These are phyloP conservation scores for Solanum arcanum DNA, from an alignment of 257 asterid genomes.

Conservation along the genomic window DNA sequence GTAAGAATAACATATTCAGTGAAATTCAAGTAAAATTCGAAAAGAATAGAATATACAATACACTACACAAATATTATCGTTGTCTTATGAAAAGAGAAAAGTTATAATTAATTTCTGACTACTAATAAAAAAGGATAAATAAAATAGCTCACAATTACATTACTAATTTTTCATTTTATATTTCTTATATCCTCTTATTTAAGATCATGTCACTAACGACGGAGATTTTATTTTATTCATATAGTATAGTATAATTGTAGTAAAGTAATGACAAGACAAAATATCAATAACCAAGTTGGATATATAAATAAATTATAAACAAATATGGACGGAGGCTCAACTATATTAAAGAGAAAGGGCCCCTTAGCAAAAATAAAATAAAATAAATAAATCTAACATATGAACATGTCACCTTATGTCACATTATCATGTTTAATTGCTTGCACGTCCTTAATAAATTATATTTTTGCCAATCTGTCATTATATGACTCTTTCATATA, in stretches of 20 bases:
- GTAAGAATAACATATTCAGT: too few relatives aligned
- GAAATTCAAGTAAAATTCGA: too few relatives aligned
- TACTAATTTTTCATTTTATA: too few relatives aligned
- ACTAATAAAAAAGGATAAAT: too few relatives aligned
- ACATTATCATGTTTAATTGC: slow-evolving; percentile 35
- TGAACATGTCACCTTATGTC: slow-evolving; percentile 12
- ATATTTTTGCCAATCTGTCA: slow-evolving; percentile 57
- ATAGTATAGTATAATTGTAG: not conserved
- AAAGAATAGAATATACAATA: too few relatives aligned
- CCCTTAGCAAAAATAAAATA: slow-evolving; percentile 5
- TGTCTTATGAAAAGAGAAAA: too few relatives aligned
- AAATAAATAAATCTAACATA: not conserved
- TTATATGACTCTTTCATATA: slow-evolving; percentile 17
- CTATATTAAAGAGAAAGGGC: slow-evolving; percentile 3
- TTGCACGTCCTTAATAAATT: slow-evolving; percentile 66
- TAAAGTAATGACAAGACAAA: slow-evolving; percentile 7
- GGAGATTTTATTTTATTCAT: too few relatives aligned
- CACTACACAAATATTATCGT: too few relatives aligned
- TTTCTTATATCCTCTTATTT: too few relatives aligned
- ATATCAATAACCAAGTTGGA: slow-evolving; percentile 7
- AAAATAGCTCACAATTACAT: too few relatives aligned
- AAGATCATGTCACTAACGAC: too few relatives aligned
- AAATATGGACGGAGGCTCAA: not conserved
- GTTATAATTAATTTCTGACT: too few relatives aligned
- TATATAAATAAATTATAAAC: not conserved